These are phyloP conservation scores for Ceratobasidium sp. DNA, from an alignment of 1,284 basidiomycete species.

Conservation along the genomic window DNA sequence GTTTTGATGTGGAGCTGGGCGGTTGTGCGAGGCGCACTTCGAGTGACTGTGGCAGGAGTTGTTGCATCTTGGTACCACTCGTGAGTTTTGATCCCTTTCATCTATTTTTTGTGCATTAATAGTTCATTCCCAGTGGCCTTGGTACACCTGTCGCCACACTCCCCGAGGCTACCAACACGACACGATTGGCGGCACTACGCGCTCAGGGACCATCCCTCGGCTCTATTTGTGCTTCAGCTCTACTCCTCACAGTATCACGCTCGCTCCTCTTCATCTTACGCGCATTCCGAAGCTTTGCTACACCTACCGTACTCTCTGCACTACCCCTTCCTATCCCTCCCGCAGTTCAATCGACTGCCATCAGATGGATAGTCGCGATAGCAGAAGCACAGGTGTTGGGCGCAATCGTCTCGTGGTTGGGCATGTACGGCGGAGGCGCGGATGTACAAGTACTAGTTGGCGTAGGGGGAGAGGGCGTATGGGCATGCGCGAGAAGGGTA, in stretches of 20 bases:
- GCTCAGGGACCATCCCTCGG: conserved; percentile 87
- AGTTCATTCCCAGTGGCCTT: conserved; percentile 60
- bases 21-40: conserved; percentile 83
- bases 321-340: conserved; percentile 60
- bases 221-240: conserved; percentile 79
- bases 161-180: conserved; percentile 72
- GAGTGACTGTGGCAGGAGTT: conserved; percentile 84
- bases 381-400: conserved; percentile 70
- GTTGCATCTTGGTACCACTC: conserved; percentile 95
- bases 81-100: conserved; percentile 61
- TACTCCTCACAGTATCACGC: conserved; percentile 81
- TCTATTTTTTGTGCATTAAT: conserved; percentile 30
- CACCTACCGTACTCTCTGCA: conserved; percentile 65
- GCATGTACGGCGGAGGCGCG: conserved; percentile 64
- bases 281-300: conserved; percentile 63
- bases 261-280: conserved; percentile 65
- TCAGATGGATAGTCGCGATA: conserved; percentile 56
- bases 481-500: conserved; percentile 79
- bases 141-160: conserved; percentile 63
- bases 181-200: conserved; percentile 83
- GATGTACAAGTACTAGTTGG: conserved; percentile 90
- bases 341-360: conserved; percentile 62
- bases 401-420: conserved; percentile 62
- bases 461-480: conserved; percentile 87
- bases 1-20: conserved; percentile 95